Evolutionary conservation across 2,329 filamentous ascomycete genomes (phyloP), one percentile per base, ranked within the genome.

Genomic region (Diaporthe sp.): DNA sequence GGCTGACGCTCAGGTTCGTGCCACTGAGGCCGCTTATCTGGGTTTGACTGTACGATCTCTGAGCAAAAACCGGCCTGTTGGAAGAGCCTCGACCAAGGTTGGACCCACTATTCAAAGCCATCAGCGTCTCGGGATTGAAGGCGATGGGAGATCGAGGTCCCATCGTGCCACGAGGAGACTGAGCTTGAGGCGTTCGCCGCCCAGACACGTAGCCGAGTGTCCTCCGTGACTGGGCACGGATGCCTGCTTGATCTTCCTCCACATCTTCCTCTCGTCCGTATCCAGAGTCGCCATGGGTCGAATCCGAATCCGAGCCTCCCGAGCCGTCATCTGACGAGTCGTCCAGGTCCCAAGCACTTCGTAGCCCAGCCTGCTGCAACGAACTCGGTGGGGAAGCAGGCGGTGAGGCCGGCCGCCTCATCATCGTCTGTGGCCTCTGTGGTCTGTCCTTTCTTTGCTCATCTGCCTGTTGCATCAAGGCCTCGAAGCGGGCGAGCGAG

Each of bases 401-500:
- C 37, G 46, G 71, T 22, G 65, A 69, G 65, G 65, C 65, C 34
- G 65, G 65, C 4, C 65, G 65, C 65, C 65, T 79, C 49, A 74
- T 71, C 39, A 75, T 70, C 15, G 77, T 75, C 44, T 73, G 31
- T 71, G 80, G 80, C 31, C 81, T 79, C 12, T 84, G 82, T 57
- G 86, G 83, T 39, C 83, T 83, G 67, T 84, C 84, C 78, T 84
- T 84, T 74, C 86, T 83, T 70, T 86, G 88, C 74, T 88, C 86
- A 53, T 93, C 92, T 28, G 85, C 85, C 78, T 92, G 89, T 31
- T 87, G 85, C 92, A 93, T 93, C 58, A 93, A 81, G 4, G 91
- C 91, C 72, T 93, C 92, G 72, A 93, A 93, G 31, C 90, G 87
- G 13, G 91, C 92, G 44, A 93, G 85, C 0, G 91, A 93, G 78